A percentile compares a stretch with the other conserved stretches of the same genome.
Evolutionary conservation across 306 rosid species (phyloP).

Genomic region (Nissolia schottii): DNA sequence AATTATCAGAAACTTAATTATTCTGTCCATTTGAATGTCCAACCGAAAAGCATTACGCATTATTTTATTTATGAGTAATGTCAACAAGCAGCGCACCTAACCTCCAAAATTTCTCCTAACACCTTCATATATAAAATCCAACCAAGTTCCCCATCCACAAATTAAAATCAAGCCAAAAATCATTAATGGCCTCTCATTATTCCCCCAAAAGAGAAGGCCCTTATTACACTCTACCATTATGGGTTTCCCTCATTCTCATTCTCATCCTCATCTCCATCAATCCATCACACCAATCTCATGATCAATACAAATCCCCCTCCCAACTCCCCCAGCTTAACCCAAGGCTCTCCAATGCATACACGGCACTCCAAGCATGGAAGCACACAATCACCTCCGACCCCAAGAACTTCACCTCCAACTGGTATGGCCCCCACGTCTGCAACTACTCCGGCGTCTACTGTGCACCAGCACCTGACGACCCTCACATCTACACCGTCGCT

Average conservation of each 20-base stretch:
- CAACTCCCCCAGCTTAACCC: slow-evolving; percentile 45
- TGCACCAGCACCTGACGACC: slow-evolving; percentile 64
- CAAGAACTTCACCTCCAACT: slow-evolving; percentile 49
- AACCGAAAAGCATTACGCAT: background rate
- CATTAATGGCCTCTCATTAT: slow-evolving; percentile 21
- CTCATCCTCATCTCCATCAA: slow-evolving; percentile 35
- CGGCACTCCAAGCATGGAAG: slow-evolving; percentile 87
- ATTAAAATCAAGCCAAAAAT: background rate
- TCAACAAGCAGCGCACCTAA: slow-evolving; percentile 31
- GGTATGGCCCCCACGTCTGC: slow-evolving; percentile 78
- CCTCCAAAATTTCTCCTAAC: background rate
- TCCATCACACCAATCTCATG: slow-evolving; percentile 52
- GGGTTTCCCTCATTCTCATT: background rate
- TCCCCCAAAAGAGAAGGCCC: slow-evolving; percentile 26
- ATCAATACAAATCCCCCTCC: background rate
- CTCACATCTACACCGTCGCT: slow-evolving; percentile 59
- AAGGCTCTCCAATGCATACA: slow-evolving; percentile 64
- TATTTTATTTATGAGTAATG: slow-evolving; percentile 9
- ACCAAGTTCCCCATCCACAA: background rate
- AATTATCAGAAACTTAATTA: slow-evolving; percentile 2
- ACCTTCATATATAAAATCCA: slow-evolving; percentile 38
- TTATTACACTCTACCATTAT: background rate
- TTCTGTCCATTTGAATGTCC: background rate
- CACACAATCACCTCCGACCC: slow-evolving; percentile 67
- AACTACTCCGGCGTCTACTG: slow-evolving; percentile 82